Base-by-base conservation (phyloP, 139 green algal genomes). In the Chlorella sp. region DNA sequence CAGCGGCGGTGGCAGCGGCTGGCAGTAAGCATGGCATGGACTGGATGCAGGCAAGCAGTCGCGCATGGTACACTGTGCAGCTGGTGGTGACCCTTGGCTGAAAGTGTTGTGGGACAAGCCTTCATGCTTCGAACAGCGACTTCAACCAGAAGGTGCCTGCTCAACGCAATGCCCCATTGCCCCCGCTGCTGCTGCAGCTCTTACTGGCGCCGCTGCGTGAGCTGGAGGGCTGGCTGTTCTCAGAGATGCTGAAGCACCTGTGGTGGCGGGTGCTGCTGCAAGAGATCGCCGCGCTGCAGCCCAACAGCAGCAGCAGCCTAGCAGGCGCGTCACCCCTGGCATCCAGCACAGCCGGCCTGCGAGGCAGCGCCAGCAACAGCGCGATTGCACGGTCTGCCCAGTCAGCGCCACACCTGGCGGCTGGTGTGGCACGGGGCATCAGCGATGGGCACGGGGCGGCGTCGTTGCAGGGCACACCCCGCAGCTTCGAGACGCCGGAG, bases 151-250 rank as follows among this genome's bases (percentile, higher is more conserved):
- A n/a, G n/a, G n/a, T n/a, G n/a, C n/a, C n/a, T n/a, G n/a, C n/a
- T n/a, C n/a, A n/a, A n/a, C n/a, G n/a, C n/a, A n/a, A n/a, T n/a
- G n/a, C n/a, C n/a, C n/a, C n/a, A n/a, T n/a, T n/a, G n/a, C n/a
- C n/a, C n/a, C n/a, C n/a, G n/a, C n/a, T n/a, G n/a, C n/a, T n/a
- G 51, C 76, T 16, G 38, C 84, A 94, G 88, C 85, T 84, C 76
- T 85, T 94, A 79, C 82, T 93, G 46, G 88, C 91, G 1, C 85
- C 89, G 5, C 89, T 96, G 81, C 82, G 87, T 32, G 70, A 88
- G 17, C 85, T 95, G 73, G 93, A 96, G 89, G 84, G 81, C 32
- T 82, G 85, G 73, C 81, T 95, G 36, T 94, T 95, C 76, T 85
- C 90, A 0, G 82, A 90, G 74, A 74, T 95, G 79, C 80, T 94